These are phyloP conservation scores for Hypocrella siamensis DNA, from an alignment of 2,329 filamentous ascomycete genomes.

Conservation along the genomic window DNA sequence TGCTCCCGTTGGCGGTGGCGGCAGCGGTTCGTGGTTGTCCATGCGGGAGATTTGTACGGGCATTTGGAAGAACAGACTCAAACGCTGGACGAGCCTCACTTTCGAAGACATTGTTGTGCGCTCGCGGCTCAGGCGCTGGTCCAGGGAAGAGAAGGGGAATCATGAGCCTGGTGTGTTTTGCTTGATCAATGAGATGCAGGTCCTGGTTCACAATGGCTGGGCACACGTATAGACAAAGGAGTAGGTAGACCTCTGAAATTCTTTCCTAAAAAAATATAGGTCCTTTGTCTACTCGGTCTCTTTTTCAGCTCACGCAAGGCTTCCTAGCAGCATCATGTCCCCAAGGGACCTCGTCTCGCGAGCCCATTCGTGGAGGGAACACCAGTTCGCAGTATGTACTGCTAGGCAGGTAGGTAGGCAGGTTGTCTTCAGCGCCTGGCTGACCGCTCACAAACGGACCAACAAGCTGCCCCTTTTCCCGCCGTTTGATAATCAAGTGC, in stretches of 20 bases:
- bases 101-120: conserved; percentile 18
- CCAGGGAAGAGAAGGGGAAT: conserved; percentile 16
- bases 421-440: too few relatives aligned
- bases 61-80: conserved; percentile 41
- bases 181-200: conserved; percentile 46
- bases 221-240: conserved; percentile 36
- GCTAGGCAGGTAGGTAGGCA: neutral
- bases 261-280: too few relatives aligned
- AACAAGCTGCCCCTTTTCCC: too few relatives aligned
- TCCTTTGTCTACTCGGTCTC: too few relatives aligned
- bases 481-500: too few relatives aligned
- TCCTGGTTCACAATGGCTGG: conserved; percentile 41
- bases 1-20: too few relatives aligned
- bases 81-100: conserved; percentile 22
- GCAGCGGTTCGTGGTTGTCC: conserved; percentile 31
- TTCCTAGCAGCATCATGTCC: too few relatives aligned
- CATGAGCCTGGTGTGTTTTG: conserved; percentile 33
- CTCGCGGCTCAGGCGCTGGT: conserved; percentile 22
- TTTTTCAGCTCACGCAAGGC: too few relatives aligned
- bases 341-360: too few relatives aligned
- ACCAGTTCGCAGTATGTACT: neutral
- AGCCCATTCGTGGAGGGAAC: too few relatives aligned
- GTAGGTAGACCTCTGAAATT: too few relatives aligned
- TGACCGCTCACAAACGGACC: too few relatives aligned
- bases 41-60: conserved; percentile 32